Evolutionary conservation across 768 basidiomycete species (phyloP).

Genomic region (Pholiota conissans): DNA sequence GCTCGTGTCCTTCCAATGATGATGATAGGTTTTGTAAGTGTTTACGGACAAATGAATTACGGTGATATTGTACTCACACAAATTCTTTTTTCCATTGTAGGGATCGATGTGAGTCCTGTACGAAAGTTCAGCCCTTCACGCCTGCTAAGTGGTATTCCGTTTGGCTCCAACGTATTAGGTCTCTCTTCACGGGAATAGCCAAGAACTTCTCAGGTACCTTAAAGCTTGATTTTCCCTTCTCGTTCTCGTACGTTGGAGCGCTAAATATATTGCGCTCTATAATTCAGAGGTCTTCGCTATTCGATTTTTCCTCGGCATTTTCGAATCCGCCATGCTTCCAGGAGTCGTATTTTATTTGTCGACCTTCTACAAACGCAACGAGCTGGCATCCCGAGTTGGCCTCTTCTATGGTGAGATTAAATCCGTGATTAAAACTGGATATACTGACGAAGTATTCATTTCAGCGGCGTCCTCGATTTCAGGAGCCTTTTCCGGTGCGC

Average conservation of each 20-base stretch:
- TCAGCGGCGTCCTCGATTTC: constrained; percentile 45
- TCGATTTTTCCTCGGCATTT: constrained; percentile 50
- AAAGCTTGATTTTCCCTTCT: no score
- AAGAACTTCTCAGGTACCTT: constrained; percentile 43
- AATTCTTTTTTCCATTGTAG: constrained; percentile 18
- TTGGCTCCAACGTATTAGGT: constrained; percentile 25
- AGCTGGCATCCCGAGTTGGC: constrained; percentile 50
- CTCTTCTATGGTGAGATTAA: constrained; percentile 44
- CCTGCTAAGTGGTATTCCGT: not conserved
- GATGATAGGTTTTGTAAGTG: constrained; percentile 50
- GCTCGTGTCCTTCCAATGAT: constrained; percentile 46
- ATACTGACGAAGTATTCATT: not conserved
- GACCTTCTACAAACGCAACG: constrained; percentile 50
- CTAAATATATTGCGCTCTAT: not conserved
- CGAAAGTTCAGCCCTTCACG: not conserved
- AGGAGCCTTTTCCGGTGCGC: constrained; percentile 45
- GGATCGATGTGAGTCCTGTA: constrained; percentile 37
- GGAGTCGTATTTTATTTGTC: constrained; percentile 54
- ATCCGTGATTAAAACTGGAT: constrained; percentile 29
- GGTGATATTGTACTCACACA: no score
- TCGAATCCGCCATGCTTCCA: constrained; percentile 50
- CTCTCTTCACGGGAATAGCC: constrained; percentile 43
- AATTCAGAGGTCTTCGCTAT: constrained; percentile 44
- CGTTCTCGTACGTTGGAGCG: no score
- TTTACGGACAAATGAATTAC: no score